phyloP scores from a whole-genome alignment of 257 asterid genomes.

The Solanum gandarillasii region DNA sequence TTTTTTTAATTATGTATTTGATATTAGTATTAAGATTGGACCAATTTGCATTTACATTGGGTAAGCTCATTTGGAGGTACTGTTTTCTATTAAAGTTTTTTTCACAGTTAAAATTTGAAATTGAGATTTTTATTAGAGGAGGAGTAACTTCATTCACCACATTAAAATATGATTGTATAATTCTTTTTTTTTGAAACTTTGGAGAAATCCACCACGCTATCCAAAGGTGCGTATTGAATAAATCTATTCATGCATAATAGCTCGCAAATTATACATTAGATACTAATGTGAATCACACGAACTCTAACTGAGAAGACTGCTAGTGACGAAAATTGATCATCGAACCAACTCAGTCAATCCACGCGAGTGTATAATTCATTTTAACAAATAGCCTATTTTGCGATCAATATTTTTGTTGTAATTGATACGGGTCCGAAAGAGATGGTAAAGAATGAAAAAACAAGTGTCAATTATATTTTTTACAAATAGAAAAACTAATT shows the following conservation, averaged over 20 bases:
- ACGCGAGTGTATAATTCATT: background rate
- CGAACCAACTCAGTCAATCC: background rate
- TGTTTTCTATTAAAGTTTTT: background rate
- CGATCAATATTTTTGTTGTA: background rate
- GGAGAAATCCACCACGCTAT: too few relatives aligned
- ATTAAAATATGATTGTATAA: background rate
- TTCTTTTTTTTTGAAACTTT: too few relatives aligned
- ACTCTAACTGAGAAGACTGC: background rate
- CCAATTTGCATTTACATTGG: background rate
- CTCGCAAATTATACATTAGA: background rate
- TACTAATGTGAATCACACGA: background rate
- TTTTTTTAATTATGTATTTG: background rate
- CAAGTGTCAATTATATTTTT: too few relatives aligned
- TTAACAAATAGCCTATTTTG: background rate
- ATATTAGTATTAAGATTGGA: too few relatives aligned
- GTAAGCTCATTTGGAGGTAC: background rate
- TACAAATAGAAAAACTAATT: too few relatives aligned
- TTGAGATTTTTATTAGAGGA: background rate
- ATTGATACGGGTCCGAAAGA: background rate
- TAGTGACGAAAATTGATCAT: background rate
- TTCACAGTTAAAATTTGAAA: background rate
- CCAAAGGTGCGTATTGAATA: too few relatives aligned
- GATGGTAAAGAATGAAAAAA: background rate
- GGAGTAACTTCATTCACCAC: background rate
- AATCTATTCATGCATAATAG: background rate